A percentile compares a stretch with the other conserved stretches of the same genome.
Conservation (phyloP, 371 early-diverging fungal genomes). For the Mortierella sp. region DNA sequence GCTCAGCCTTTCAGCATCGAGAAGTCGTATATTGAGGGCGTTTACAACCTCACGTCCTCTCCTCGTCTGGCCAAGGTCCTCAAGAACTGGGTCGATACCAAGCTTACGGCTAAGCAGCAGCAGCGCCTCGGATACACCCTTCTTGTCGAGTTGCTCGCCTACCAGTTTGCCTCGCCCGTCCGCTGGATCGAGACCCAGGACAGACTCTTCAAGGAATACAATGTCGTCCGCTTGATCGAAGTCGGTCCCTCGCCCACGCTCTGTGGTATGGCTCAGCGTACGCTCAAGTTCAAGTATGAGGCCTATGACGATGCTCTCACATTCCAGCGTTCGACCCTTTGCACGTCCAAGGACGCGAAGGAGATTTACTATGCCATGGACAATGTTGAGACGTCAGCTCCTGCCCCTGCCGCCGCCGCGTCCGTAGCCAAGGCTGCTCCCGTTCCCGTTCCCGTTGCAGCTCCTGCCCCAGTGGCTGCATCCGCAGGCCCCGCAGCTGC, state of each 20-base stretch:
- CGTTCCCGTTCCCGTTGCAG: conserved; percentile 59
- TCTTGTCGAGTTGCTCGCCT: conserved; percentile 92
- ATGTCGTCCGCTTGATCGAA: conserved; percentile 91
- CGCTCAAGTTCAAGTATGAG: conserved; percentile 96
- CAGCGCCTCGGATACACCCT: conserved; percentile 89
- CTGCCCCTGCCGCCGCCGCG: conserved; percentile 58
- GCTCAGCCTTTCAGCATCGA: conserved; percentile 89
- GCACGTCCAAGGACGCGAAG: conserved; percentile 86
- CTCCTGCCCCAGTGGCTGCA: conserved; percentile 64
- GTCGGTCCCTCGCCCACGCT: conserved; percentile 93
- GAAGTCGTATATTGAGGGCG: conserved; percentile 83
- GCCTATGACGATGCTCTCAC: conserved; percentile 95
- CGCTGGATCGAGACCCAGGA: conserved; percentile 99
- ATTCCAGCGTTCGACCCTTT: conserved; percentile 87
- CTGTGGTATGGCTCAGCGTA: conserved; percentile 93
- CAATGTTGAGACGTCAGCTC: conserved; percentile 63
- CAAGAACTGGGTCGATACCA: conserved; percentile 84
- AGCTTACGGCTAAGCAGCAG: conserved; percentile 79
- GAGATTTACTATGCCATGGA: conserved; percentile 95
- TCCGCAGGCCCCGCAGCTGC: conserved; percentile 66
- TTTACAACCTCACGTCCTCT: conserved; percentile 81
- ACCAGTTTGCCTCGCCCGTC: conserved; percentile 95
- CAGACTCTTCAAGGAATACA: conserved; percentile 81
- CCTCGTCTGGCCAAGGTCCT: conserved; percentile 80
- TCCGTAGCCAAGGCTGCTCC: conserved; percentile 61